Conservation (phyloP, 169 alveolate genomes). For the Ichthyophthirius multifiliis region DNA sequence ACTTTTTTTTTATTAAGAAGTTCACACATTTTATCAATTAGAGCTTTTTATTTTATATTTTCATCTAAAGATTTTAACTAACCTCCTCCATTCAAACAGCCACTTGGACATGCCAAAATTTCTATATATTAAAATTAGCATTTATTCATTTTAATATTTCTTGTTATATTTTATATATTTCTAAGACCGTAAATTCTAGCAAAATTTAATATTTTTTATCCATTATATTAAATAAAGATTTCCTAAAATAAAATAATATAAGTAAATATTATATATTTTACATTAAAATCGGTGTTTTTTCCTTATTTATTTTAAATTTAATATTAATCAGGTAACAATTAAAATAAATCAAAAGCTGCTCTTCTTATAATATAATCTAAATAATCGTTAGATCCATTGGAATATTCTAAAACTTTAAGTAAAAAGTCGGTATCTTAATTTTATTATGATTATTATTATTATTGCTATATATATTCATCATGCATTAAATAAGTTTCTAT, state of each 20-base stretch:
- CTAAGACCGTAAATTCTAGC: constrained; percentile 76
- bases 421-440: constrained; percentile 17
- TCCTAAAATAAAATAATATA: not conserved
- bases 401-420: not conserved
- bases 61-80: constrained; percentile 47
- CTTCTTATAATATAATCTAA: constrained; percentile 72
- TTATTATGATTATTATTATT: constrained; percentile 1
- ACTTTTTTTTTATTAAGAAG: not conserved
- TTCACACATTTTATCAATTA: not conserved
- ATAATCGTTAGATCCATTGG: constrained; percentile 68
- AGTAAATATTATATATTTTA: constrained; percentile 11
- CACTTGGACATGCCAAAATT: constrained; percentile 95
- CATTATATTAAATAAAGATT: constrained; percentile 31
- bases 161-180: constrained; percentile 70
- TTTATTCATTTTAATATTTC: constrained; percentile 60
- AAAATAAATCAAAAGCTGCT: constrained; percentile 41
- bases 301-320: constrained; percentile 41
- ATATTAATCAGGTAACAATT: constrained; percentile 29
- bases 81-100: constrained; percentile 94
- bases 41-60: constrained; percentile 3
- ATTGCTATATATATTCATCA: too few relatives aligned
- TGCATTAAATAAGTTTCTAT: too few relatives aligned
- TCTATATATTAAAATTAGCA: constrained; percentile 84
- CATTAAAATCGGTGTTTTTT: constrained; percentile 74
- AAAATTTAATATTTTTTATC: constrained; percentile 42